Percentiles rank a stretch among this genome's conserved stretches.
Evolutionary conservation across 2,329 filamentous ascomycete genomes (phyloP).

Genomic region (Pyricularia pennisetigena): DNA sequence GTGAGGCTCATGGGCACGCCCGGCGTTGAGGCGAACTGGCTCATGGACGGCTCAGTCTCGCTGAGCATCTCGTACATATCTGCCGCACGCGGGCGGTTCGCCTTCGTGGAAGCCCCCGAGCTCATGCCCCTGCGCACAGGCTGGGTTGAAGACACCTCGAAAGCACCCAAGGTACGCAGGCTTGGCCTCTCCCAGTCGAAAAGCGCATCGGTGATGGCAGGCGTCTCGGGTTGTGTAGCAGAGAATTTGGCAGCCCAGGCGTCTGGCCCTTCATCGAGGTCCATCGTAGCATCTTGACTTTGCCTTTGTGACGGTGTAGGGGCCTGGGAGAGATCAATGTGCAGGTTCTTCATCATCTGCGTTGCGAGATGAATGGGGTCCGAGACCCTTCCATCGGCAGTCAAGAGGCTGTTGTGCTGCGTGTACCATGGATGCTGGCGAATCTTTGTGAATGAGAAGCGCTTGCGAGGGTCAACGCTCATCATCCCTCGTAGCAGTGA

Average conservation of each 20-base stretch:
- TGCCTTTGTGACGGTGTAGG: constrained; percentile 38
- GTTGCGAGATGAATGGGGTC: constrained; percentile 85
- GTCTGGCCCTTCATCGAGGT: constrained; percentile 46
- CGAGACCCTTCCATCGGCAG: constrained; percentile 60
- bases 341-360: constrained; percentile 83
- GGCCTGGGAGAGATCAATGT: constrained; percentile 73
- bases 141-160: constrained; percentile 38
- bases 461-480: constrained; percentile 60
- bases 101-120: constrained; percentile 22
- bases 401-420: constrained; percentile 66
- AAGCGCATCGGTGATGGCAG: constrained; percentile 55
- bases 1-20: constrained; percentile 76
- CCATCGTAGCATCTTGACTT: constrained; percentile 39
- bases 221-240: constrained; percentile 78
- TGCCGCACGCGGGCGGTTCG: constrained; percentile 11
- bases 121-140: constrained; percentile 27
- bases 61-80: constrained; percentile 50
- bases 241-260: constrained; percentile 44
- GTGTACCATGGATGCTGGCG: constrained; percentile 94
- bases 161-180: constrained; percentile 38
- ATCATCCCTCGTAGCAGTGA: constrained; percentile 92
- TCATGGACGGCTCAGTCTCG: constrained; percentile 70
- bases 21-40: constrained; percentile 73
- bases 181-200: constrained; percentile 83
- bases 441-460: constrained; percentile 81